Evolutionary conservation across 352 stramenopile genomes (phyloP).

Genomic region (Phytophthora cajani): DNA sequence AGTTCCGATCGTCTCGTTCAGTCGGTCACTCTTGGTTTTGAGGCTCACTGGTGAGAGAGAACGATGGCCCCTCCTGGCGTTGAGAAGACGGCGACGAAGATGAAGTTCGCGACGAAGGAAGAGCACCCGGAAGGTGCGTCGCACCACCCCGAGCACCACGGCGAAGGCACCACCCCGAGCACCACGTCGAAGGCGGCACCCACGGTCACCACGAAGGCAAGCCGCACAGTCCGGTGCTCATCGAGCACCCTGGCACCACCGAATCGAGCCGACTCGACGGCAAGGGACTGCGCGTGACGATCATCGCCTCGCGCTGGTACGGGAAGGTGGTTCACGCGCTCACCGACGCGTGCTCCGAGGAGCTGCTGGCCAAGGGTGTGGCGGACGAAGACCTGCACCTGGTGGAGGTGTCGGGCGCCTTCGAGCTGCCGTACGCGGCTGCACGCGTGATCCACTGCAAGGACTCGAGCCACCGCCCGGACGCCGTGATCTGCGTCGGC

Average conservation of each 20-base stretch:
- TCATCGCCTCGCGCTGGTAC: slow-evolving; percentile 76
- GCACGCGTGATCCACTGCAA: slow-evolving; percentile 76
- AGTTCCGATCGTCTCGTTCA: not conserved
- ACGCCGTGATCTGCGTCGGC: slow-evolving; percentile 96
- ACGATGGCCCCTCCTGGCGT: slow-evolving; percentile 21
- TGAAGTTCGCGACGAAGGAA: slow-evolving; percentile 22
- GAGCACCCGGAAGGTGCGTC: slow-evolving; percentile 11
- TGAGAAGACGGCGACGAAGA: slow-evolving; percentile 21
- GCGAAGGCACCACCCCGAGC: slow-evolving; percentile 11
- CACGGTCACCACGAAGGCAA: slow-evolving; percentile 31
- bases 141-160: slow-evolving; percentile 5
- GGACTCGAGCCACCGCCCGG: slow-evolving; percentile 73
- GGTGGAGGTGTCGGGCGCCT: slow-evolving; percentile 92
- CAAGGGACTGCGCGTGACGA: slow-evolving; percentile 51
- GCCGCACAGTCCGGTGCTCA: slow-evolving; percentile 39
- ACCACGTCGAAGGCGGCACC: not conserved
- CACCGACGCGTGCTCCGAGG: slow-evolving; percentile 53
- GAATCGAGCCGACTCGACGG: slow-evolving; percentile 36
- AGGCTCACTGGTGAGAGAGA: slow-evolving; percentile 6
- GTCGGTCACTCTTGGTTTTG: slow-evolving; percentile 13
- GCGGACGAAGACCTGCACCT: slow-evolving; percentile 46
- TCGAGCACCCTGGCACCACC: slow-evolving; percentile 41
- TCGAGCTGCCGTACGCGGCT: slow-evolving; percentile 95
- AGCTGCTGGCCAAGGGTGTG: slow-evolving; percentile 69
- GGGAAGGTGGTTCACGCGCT: slow-evolving; percentile 58